Evolutionary conservation across 2,329 filamentous ascomycete species (phyloP).

Genomic region (Penicillium sp.): DNA sequence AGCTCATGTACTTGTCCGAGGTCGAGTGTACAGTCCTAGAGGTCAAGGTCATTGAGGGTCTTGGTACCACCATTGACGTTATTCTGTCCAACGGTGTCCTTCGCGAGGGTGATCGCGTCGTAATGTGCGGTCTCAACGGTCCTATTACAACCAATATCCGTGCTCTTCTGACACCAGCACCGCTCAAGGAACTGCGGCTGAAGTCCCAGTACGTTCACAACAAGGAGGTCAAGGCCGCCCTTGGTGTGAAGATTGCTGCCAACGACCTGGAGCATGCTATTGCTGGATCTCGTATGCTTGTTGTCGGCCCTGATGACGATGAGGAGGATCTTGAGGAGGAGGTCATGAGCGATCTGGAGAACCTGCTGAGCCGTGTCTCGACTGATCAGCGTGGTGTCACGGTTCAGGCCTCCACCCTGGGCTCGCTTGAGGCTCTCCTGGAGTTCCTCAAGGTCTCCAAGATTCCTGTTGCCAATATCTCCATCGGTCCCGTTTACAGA

Average conservation of each 20-base stretch:
- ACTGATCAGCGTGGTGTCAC: slow-evolving; percentile 92
- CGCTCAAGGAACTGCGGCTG: slow-evolving; percentile 88
- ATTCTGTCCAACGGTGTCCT: slow-evolving; percentile 94
- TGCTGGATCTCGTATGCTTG: slow-evolving; percentile 88
- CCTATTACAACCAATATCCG: slow-evolving; percentile 93
- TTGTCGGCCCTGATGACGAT: slow-evolving; percentile 91
- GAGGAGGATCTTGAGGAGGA: slow-evolving; percentile 96
- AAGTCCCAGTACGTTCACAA: slow-evolving; percentile 98
- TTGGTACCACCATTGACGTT: slow-evolving; percentile 98
- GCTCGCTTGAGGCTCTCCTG: slow-evolving; percentile 90
- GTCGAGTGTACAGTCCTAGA: slow-evolving; percentile 97
- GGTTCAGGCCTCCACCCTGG: slow-evolving; percentile 94
- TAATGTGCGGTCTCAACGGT: slow-evolving; percentile 94
- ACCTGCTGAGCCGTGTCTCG: slow-evolving; percentile 84
- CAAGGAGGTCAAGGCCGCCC: slow-evolving; percentile 96
- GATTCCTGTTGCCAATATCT: slow-evolving; percentile 96
- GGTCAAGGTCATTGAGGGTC: slow-evolving; percentile 98
- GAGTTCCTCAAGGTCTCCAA: slow-evolving; percentile 96
- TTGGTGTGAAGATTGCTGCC: slow-evolving; percentile 98
- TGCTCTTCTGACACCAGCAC: slow-evolving; percentile 87
- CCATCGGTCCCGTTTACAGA: slow-evolving; percentile 96
- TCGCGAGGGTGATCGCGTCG: slow-evolving; percentile 88
- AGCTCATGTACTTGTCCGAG: slow-evolving; percentile 97
- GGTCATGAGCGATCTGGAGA: slow-evolving; percentile 90
- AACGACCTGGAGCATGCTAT: slow-evolving; percentile 95